Evolutionary conservation across 2,329 filamentous ascomycete species (phyloP).

Genomic region (Exserohilum turcica): DNA sequence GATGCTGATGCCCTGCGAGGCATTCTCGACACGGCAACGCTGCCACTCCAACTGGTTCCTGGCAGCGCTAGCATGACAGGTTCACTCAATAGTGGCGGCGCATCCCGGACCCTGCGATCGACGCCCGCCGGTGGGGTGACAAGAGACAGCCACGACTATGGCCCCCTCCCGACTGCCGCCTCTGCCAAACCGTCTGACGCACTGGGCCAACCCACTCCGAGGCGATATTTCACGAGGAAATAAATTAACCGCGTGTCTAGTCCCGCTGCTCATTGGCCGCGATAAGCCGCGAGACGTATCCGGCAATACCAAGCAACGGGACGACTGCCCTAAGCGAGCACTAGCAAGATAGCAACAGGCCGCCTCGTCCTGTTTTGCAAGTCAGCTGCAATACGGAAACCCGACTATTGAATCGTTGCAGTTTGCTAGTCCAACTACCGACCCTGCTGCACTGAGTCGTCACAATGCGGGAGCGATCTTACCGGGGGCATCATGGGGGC

Average conservation of each 20-base stretch:
- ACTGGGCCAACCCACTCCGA: background rate
- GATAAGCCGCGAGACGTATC: conserved; percentile 13
- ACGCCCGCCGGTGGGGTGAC: background rate
- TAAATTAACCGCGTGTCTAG: conserved; percentile 4
- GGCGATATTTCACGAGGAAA: background rate
- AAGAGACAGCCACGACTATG: background rate
- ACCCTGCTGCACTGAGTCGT: background rate
- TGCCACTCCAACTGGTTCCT: background rate
- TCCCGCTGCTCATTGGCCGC: conserved; percentile 2
- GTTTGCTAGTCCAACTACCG: conserved; percentile 5
- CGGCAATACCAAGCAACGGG: conserved; percentile 12
- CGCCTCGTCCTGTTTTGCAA: conserved; percentile 5
- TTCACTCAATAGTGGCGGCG: background rate
- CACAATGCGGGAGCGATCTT: background rate
- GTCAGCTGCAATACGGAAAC: conserved; percentile 9
- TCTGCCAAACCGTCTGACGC: no score
- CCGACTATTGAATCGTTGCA: conserved; percentile 12
- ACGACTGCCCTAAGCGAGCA: conserved; percentile 15
- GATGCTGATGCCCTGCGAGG: background rate
- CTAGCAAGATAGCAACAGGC: conserved; percentile 9
- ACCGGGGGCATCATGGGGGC: conserved; percentile 3
- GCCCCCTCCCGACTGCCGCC: no score
- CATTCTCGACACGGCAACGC: background rate
- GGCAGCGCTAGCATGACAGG: background rate
- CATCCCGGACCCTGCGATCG: background rate